Percentiles rank a stretch among this genome's conserved stretches.
These are phyloP conservation scores for Digitaria exilis DNA, from an alignment of 202 grass and related monocot genomes.

Conservation along the genomic window DNA sequence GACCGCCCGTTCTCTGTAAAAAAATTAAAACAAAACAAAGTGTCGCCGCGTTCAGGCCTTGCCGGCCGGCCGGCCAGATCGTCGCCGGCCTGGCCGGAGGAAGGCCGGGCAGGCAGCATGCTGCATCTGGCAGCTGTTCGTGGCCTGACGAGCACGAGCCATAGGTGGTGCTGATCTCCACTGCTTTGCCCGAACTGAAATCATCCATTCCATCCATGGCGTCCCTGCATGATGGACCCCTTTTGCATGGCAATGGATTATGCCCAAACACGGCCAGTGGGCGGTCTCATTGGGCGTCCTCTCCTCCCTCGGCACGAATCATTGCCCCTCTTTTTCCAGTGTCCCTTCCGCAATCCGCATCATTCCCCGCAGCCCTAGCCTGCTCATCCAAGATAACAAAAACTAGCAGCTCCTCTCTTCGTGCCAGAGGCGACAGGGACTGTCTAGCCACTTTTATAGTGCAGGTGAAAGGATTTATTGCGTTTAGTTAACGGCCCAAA, in stretches of 20 bases:
- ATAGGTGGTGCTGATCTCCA: neutral
- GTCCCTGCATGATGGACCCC: neutral
- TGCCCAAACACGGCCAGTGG: constrained; percentile 23
- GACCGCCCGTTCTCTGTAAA: neutral
- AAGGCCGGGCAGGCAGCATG: neutral
- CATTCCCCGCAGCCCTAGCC: neutral
- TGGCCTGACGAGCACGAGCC: neutral
- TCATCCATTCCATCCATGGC: constrained; percentile 10
- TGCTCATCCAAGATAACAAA: too few species aligned
- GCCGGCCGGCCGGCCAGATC: neutral
- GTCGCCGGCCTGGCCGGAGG: neutral
- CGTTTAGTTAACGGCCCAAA: neutral
- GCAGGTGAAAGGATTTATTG: neutral
- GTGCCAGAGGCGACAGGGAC: neutral
- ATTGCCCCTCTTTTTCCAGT: constrained; percentile 1
- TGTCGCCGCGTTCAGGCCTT: neutral
- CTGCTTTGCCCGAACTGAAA: neutral
- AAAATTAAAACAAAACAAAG: neutral
- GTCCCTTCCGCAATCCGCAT: constrained; percentile 33
- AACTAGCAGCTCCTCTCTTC: too few species aligned
- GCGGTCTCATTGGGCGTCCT: constrained; percentile 31
- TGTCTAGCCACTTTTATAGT: neutral
- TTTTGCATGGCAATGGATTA: constrained; percentile 39
- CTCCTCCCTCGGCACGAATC: constrained; percentile 21
- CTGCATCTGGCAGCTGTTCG: constrained; percentile 8